Conservation (phyloP, 73 alveolate genomes). For the Paramecium sonneborni region DNA sequence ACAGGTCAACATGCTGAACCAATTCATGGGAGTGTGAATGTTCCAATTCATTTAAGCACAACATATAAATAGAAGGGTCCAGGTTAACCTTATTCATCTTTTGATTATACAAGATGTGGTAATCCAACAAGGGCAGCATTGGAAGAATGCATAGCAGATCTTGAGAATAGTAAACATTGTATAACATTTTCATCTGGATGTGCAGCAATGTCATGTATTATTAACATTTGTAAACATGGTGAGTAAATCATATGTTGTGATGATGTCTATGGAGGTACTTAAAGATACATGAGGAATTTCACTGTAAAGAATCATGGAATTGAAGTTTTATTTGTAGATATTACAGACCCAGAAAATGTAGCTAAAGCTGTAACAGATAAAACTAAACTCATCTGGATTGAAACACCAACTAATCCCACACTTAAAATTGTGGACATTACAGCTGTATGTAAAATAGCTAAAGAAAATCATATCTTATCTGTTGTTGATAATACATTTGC, state of each 20-base stretch:
- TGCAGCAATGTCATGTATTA: slow-evolving; percentile 75
- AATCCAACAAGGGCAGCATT: slow-evolving; percentile 84
- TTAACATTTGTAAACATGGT: slow-evolving; percentile 65
- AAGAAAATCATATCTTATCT: slow-evolving; percentile 69
- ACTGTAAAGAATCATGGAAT: slow-evolving; percentile 73
- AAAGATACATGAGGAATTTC: slow-evolving; percentile 78
- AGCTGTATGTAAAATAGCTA: slow-evolving; percentile 79
- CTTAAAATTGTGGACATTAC: slow-evolving; percentile 85
- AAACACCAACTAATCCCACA: slow-evolving; percentile 96
- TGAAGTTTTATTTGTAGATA: slow-evolving; percentile 80
- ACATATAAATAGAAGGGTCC: slow-evolving; percentile 79
- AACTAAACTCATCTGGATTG: slow-evolving; percentile 94
- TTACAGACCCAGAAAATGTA: slow-evolving; percentile 74
- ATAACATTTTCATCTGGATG: slow-evolving; percentile 84
- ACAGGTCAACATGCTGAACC: slow-evolving; percentile 83
- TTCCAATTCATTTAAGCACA: slow-evolving; percentile 84
- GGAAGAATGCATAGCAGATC: slow-evolving; percentile 82
- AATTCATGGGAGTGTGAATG: slow-evolving; percentile 84
- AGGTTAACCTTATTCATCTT: slow-evolving; percentile 33
- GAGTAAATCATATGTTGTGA: slow-evolving; percentile 86
- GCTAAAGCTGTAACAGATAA: slow-evolving; percentile 78
- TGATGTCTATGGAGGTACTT: slow-evolving; percentile 96
- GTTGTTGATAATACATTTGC: slow-evolving; percentile 96
- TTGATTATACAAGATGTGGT: slow-evolving; percentile 64
- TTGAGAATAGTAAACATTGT: slow-evolving; percentile 82